A percentile compares a stretch with the other conserved stretches of the same genome.
Evolutionary conservation across 139 green algal genomes (phyloP).

Genomic region (Marvania coccoides): DNA sequence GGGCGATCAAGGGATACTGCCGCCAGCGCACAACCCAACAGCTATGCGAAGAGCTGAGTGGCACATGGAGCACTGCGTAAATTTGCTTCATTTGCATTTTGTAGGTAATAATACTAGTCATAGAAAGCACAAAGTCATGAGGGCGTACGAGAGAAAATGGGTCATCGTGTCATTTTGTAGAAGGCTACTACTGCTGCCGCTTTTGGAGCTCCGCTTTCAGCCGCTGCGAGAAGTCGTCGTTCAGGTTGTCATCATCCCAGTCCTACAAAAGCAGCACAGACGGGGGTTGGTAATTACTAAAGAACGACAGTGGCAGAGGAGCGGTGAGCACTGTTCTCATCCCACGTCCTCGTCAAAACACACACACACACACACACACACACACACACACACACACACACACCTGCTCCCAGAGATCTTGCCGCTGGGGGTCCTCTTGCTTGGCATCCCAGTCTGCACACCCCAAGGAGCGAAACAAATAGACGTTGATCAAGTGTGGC

Average conservation of each 20-base stretch:
- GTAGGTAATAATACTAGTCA: background rate
- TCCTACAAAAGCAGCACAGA: constrained; percentile 23
- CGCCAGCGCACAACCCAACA: constrained; percentile 30
- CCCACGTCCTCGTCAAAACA: too few relatives aligned
- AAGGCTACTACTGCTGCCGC: background rate
- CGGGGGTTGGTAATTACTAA: too few relatives aligned
- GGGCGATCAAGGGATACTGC: constrained; percentile 49
- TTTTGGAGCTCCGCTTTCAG: constrained; percentile 27
- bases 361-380: too few relatives aligned
- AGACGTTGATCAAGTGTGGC: background rate
- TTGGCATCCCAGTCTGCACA: constrained; percentile 18
- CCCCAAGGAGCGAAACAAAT: background rate
- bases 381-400: too few relatives aligned
- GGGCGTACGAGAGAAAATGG: background rate
- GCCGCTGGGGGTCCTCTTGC: constrained; percentile 21
- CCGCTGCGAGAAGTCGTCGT: constrained; percentile 34
- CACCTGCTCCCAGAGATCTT: constrained; percentile 26
- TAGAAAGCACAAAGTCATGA: background rate
- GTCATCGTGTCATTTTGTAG: background rate
- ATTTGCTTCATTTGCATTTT: too few relatives aligned
- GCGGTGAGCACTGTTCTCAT: too few relatives aligned
- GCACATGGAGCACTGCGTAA: too few relatives aligned
- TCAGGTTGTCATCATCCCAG: constrained; percentile 41
- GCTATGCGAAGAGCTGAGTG: constrained; percentile 45
- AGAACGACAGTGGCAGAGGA: too few relatives aligned